Percentiles rank a stretch among this genome's conserved stretches.
phyloP scores from a whole-genome alignment of 2,329 filamentous ascomycete species.

The Fusarium dlaminii region DNA sequence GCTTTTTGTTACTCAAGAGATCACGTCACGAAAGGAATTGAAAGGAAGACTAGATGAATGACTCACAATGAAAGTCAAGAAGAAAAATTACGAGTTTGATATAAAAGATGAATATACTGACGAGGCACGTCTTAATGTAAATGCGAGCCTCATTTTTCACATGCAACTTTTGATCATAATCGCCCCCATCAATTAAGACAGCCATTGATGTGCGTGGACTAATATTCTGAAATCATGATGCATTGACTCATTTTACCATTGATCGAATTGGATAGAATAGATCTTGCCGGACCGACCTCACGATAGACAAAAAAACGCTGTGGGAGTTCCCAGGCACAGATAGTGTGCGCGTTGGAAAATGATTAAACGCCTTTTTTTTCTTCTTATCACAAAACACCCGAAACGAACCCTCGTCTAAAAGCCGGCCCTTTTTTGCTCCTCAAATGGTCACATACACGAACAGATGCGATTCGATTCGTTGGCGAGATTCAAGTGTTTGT shows the following conservation, averaged over 20 bases:
- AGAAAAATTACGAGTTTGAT: constrained; percentile 36
- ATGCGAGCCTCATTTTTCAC: constrained; percentile 23
- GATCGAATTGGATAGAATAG: neutral
- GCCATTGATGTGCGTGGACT: neutral
- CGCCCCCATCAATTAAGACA: neutral
- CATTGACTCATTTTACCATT: neutral
- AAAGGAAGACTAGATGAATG: constrained; percentile 27
- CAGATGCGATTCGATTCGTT: neutral
- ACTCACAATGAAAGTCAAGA: constrained; percentile 30
- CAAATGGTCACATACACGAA: constrained; percentile 33
- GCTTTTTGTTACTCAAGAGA: constrained; percentile 28
- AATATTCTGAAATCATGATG: neutral
- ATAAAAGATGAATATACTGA: constrained; percentile 35
- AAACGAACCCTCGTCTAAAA: constrained; percentile 39
- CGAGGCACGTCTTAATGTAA: constrained; percentile 26
- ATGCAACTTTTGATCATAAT: neutral
- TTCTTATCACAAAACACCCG: constrained; percentile 25
- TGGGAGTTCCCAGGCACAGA: constrained; percentile 15
- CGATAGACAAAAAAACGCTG: constrained; percentile 3
- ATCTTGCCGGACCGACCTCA: constrained; percentile 3
- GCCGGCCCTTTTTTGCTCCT: constrained; percentile 20
- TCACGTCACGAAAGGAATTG: constrained; percentile 32
- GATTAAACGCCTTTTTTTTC: constrained; percentile 30
- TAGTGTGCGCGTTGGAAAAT: constrained; percentile 23
- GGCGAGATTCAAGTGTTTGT: constrained; percentile 29